These are phyloP conservation scores for Ogataea glucozyma DNA, from an alignment of 805 yeast genomes.

Conservation along the genomic window DNA sequence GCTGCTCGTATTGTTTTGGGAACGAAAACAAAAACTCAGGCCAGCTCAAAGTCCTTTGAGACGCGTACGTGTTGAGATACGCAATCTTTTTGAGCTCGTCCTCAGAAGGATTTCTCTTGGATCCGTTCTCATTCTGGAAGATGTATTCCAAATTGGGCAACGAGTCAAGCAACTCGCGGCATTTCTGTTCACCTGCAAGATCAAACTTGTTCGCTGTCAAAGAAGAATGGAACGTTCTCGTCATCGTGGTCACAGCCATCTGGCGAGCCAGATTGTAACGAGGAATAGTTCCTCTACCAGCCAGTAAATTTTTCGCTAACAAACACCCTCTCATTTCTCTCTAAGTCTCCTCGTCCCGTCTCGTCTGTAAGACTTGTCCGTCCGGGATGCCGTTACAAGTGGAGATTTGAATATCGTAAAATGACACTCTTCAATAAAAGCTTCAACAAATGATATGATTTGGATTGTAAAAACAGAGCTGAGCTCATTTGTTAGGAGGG, in stretches of 20 bases:
- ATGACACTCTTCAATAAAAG: background rate
- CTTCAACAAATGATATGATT: conserved; percentile 4
- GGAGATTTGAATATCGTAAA: background rate
- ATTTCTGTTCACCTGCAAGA: conserved; percentile 56
- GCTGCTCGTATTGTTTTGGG: conserved; percentile 50
- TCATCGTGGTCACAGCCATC: no score
- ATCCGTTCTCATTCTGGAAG: conserved; percentile 75
- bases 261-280: no score
- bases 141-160: conserved; percentile 66
- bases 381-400: background rate
- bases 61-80: conserved; percentile 61
- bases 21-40: conserved; percentile 45
- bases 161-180: conserved; percentile 59
- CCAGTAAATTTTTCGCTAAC: background rate
- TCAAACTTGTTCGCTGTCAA: conserved; percentile 35
- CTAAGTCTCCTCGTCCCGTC: no score
- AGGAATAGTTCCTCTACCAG: no score
- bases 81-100: conserved; percentile 72
- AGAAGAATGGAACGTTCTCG: conserved; percentile 16
- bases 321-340: conserved; percentile 6
- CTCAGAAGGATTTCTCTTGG: conserved; percentile 69
- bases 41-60: conserved; percentile 54
- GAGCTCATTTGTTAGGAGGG: background rate
- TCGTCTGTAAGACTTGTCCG: no score
- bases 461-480: no score